Percentiles rank a stretch among this genome's conserved stretches.
These are phyloP conservation scores for Geotrichum ghanense DNA, from an alignment of 805 yeast genomes.

Conservation along the genomic window DNA sequence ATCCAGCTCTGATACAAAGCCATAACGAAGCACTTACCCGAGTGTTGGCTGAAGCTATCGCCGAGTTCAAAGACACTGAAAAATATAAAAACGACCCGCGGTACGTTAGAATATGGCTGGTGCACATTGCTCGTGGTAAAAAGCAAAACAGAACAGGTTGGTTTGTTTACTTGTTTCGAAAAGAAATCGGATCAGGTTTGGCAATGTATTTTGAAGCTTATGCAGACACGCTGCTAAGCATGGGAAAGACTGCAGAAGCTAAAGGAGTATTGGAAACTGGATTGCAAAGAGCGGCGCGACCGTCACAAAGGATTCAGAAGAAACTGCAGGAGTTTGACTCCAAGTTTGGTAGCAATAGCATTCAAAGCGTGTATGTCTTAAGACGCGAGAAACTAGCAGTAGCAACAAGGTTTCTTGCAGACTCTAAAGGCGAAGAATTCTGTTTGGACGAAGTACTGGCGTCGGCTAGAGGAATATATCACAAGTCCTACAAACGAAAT, in stretches of 20 bases:
- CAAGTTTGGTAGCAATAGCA: conserved; percentile 32
- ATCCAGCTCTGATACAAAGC: too few relatives aligned
- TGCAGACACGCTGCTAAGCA: conserved; percentile 48
- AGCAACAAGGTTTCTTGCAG: conserved; percentile 10
- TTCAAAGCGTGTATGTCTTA: conserved; percentile 26
- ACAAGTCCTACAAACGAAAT: conserved; percentile 2
- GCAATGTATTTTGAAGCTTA: conserved; percentile 72
- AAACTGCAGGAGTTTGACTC: conserved; percentile 34
- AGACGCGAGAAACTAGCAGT: not conserved
- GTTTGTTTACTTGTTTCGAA: conserved; percentile 61
- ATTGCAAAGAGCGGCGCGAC: conserved; percentile 53
- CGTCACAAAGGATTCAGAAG: conserved; percentile 35
- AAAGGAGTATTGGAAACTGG: conserved; percentile 49
- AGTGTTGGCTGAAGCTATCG: conserved; percentile 61
- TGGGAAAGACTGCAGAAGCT: conserved; percentile 41
- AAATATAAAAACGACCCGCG: conserved; percentile 77
- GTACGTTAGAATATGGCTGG: conserved; percentile 70
- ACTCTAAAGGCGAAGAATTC: conserved; percentile 35
- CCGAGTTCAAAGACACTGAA: conserved; percentile 48
- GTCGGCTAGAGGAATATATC: conserved; percentile 29
- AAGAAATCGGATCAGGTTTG: conserved; percentile 55
- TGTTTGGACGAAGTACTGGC: conserved; percentile 60
- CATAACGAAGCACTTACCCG: conserved; percentile 29
- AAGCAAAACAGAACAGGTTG: not conserved
- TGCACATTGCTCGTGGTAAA: conserved; percentile 13